These are phyloP conservation scores for Babesia bigemina DNA, from an alignment of 169 alveolate genomes.

Conservation along the genomic window DNA sequence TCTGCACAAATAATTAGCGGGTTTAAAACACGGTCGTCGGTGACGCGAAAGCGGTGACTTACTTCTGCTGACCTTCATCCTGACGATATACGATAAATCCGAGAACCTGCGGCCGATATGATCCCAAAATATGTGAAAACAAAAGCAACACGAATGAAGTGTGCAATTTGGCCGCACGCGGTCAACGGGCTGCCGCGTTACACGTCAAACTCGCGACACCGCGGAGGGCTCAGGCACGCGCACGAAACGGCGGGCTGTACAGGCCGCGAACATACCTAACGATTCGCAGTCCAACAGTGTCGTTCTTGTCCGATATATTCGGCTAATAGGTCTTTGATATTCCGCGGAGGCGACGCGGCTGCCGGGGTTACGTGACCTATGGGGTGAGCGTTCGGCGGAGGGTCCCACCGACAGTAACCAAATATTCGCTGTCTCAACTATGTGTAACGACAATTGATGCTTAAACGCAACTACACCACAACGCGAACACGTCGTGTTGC, in stretches of 20 bases:
- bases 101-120: constrained; percentile 1
- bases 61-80: constrained; percentile 68
- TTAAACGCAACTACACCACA: background rate
- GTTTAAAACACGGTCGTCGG: background rate
- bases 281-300: constrained; percentile 4
- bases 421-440: background rate
- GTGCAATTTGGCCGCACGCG: background rate
- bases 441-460: background rate
- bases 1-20: constrained; percentile 53
- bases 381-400: constrained; percentile 28
- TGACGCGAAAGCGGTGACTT: constrained; percentile 1
- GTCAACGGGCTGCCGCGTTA: background rate
- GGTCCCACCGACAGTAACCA: background rate
- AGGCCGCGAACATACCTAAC: constrained; percentile 6
- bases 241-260: background rate
- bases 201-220: background rate
- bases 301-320: background rate
- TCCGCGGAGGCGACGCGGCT: background rate
- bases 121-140: background rate
- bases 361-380: constrained; percentile 2
- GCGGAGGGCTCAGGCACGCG: background rate
- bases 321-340: constrained; percentile 1
- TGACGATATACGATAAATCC: constrained; percentile 30
- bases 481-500: too few species aligned
- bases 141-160: background rate